Evolutionary conservation across 2,329 filamentous ascomycete species (phyloP).

Genomic region (Xylariaceae sp.): DNA sequence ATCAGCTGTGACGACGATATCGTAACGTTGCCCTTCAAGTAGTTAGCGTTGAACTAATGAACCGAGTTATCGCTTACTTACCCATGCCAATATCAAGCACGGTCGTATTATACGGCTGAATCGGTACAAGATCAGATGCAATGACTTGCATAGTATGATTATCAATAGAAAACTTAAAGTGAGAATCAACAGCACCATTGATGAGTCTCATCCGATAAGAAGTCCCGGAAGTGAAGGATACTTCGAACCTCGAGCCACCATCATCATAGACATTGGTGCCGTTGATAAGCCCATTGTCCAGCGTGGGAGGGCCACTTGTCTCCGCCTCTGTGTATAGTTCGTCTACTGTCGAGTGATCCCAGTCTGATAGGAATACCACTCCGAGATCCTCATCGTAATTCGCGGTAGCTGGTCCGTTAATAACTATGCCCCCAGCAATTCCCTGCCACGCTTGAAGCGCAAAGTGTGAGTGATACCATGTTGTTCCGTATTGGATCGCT

Average conservation of each 20-base stretch:
- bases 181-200: constrained; percentile 48
- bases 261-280: constrained; percentile 40
- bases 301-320: constrained; percentile 37
- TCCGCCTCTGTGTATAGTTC: constrained; percentile 37
- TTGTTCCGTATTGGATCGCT: constrained; percentile 56
- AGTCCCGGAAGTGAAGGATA: constrained; percentile 45
- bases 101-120: constrained; percentile 55
- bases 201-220: constrained; percentile 52
- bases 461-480: constrained; percentile 66
- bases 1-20: constrained; percentile 49
- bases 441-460: constrained; percentile 54
- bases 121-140: constrained; percentile 59
- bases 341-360: constrained; percentile 52
- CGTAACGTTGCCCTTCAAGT: constrained; percentile 44
- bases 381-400: constrained; percentile 68
- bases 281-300: constrained; percentile 48
- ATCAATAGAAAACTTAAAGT: constrained; percentile 56
- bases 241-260: constrained; percentile 40
- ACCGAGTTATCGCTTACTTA: constrained; percentile 7
- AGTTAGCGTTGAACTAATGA: constrained; percentile 7
- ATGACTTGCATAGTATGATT: constrained; percentile 62
- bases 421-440: constrained; percentile 61
- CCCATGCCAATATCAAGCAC: constrained; percentile 41
- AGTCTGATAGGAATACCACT: constrained; percentile 60
- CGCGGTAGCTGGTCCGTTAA: constrained; percentile 60